Evolutionary conservation across 1,139 yeast species (phyloP).

Genomic region (Spathaspora sp.): DNA sequence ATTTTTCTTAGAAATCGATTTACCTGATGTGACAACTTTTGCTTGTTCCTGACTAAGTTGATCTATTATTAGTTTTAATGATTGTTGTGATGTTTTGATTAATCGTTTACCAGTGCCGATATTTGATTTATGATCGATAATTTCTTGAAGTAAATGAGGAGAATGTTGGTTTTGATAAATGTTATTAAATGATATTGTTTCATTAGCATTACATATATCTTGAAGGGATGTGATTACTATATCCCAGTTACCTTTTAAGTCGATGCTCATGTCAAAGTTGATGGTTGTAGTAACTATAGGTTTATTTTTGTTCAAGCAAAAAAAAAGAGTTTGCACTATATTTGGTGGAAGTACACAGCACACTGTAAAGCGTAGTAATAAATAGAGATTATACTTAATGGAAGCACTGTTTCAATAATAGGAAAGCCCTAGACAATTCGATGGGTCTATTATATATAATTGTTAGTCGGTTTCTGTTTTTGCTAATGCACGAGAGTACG

Average conservation of each 20-base stretch:
- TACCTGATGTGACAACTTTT: conserved; percentile 1
- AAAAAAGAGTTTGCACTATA: too few species aligned
- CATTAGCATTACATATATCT: conserved; percentile 64
- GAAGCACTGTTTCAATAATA: too few species aligned
- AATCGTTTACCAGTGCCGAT: conserved; percentile 55
- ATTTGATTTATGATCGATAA: conserved; percentile 55
- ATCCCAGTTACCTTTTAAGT: conserved; percentile 65
- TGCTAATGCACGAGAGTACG: too few species aligned
- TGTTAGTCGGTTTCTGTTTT: too few species aligned
- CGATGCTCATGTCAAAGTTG: conserved; percentile 20
- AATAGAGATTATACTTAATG: too few species aligned
- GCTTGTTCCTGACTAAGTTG: conserved; percentile 19
- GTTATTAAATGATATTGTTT: conserved; percentile 51
- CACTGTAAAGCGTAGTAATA: too few species aligned
- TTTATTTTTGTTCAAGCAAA: neutral
- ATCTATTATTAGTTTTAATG: conserved; percentile 33
- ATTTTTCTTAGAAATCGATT: conserved; percentile 8
- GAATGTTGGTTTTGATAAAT: conserved; percentile 24
- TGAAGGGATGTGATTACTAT: conserved; percentile 63
- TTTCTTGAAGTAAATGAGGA: conserved; percentile 31
- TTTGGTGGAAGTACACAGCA: too few species aligned
- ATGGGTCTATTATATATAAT: too few species aligned
- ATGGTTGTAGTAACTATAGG: too few species aligned
- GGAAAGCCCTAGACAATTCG: too few species aligned
- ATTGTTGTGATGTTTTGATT: conserved; percentile 41